These are phyloP conservation scores for Withania somnifera DNA, from an alignment of 305 asterid genomes.

Conservation along the genomic window DNA sequence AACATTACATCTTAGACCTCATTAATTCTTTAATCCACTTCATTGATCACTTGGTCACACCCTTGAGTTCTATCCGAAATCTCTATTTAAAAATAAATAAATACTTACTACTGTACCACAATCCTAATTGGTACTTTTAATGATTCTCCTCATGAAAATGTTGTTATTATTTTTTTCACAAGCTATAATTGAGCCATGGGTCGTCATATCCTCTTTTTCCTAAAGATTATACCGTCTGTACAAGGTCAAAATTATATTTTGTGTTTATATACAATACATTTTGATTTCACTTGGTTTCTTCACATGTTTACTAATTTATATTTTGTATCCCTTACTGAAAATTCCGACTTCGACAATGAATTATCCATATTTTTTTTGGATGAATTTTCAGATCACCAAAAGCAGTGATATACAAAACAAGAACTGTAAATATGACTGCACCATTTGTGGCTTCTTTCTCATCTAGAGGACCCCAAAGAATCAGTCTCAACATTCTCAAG, in stretches of 20 bases:
- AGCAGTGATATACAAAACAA: slow-evolving; percentile 49
- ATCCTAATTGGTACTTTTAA: not conserved
- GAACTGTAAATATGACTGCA: slow-evolving; percentile 16
- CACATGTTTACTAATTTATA: not conserved
- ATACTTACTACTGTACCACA: not conserved
- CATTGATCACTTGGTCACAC: too few relatives aligned
- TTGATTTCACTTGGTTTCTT: not conserved
- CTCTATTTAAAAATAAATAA: not conserved
- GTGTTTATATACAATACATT: not conserved
- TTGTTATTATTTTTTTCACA: not conserved
- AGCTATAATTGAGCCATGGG: too few relatives aligned
- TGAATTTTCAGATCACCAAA: slow-evolving; percentile 26
- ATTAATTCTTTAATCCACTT: too few relatives aligned
- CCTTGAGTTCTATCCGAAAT: too few relatives aligned
- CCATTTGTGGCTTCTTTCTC: slow-evolving; percentile 59
- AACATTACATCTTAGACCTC: too few relatives aligned
- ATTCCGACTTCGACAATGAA: not conserved
- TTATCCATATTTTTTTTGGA: not conserved
- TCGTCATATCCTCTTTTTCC: too few relatives aligned
- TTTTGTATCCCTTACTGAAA: not conserved
- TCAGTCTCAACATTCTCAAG: slow-evolving; percentile 56
- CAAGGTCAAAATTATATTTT: not conserved
- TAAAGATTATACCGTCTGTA: not conserved
- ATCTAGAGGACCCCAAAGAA: slow-evolving; percentile 68
- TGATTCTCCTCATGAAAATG: not conserved